Base-by-base conservation (phyloP, 495 filamentous ascomycete genomes). In the Hypomontagnella monticulosa region DNA sequence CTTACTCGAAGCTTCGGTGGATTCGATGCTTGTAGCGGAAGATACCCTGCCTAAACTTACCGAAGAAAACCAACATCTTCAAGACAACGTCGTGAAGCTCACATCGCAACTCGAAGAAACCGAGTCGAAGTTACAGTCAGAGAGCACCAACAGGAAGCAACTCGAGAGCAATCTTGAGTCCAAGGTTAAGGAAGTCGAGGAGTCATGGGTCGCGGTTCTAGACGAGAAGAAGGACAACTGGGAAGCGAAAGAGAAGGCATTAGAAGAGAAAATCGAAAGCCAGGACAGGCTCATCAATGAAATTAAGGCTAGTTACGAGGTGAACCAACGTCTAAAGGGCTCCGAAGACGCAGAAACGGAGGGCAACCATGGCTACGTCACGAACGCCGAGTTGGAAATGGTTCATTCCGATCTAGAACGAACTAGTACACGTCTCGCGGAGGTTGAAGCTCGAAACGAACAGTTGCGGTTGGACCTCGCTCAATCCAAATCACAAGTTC, bases 151-250 rank as follows among this genome's bases (percentile, higher is more conserved):
- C 8, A 80, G 91, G 47, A 89, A 89, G 73, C 83, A 87, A 36
- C 75, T 96, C 8, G 93, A 99, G 73, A 88, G 88, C 20, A 85
- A 81, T 30, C 82, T 93, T 42, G 92, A 97, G 66, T 73, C 79
- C 11, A 91, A 82, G 63, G 88, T 93, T 40, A 93, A 91, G 73
- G 94, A 97, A 62, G 87, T 96, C 18, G 95, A 98, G 75, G 77
- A 83, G 7, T 94, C 93, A 1, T 98, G 95, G 94, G 84, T 88
- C 7, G 92, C 91, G 14, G 93, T 97, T n/a, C 75, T 99, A 32
- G 85, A 88, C 32, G 95, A 99, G 81, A 97, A 97, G 78, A 88
- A 92, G 61, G 92, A 93, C 71, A 98, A 98, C 71, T 98, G 95
- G 95, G 87, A 90, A 58, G 90, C 93, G 30, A 98, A 97, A 74